Evolutionary conservation across 2,329 filamentous ascomycete genomes (phyloP).

Genomic region (Penicillium sp.): DNA sequence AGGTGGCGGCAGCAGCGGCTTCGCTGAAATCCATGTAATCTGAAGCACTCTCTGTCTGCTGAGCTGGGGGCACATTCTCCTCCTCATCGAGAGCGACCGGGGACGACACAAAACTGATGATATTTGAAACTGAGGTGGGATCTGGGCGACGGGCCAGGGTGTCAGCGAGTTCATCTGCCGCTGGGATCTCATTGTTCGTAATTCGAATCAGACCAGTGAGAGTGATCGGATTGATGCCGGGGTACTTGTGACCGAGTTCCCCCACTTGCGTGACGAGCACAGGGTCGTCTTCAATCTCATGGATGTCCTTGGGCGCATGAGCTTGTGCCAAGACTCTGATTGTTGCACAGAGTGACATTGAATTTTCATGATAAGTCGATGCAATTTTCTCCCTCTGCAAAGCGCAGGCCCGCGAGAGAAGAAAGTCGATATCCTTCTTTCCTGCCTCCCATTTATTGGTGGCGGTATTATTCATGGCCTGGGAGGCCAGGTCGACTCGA

Average conservation of each 20-base stretch:
- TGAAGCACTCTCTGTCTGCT: constrained; percentile 1
- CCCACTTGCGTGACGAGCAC: constrained; percentile 50
- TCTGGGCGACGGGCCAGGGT: constrained; percentile 47
- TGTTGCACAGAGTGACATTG: constrained; percentile 55
- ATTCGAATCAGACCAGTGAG: constrained; percentile 56
- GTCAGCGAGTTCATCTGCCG: constrained; percentile 60
- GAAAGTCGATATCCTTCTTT: constrained; percentile 59
- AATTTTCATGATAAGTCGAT: constrained; percentile 59
- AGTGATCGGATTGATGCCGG: constrained; percentile 48
- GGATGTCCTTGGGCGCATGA: constrained; percentile 42
- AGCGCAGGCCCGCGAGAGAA: constrained; percentile 52
- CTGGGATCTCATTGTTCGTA: constrained; percentile 55
- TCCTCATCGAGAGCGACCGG: constrained; percentile 25
- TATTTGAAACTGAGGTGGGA: constrained; percentile 32
- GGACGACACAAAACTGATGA: constrained; percentile 45
- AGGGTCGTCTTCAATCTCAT: constrained; percentile 40
- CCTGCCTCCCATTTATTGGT: constrained; percentile 60
- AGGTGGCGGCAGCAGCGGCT: constrained; percentile 40
- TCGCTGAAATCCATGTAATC: constrained; percentile 23
- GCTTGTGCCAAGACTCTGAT: constrained; percentile 54
- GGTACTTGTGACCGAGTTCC: constrained; percentile 56
- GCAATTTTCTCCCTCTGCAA: constrained; percentile 49
- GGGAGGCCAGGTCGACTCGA: constrained; percentile 18
- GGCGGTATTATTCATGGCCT: constrained; percentile 8
- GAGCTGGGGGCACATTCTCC: neutral